phyloP scores from a whole-genome alignment of 2,329 filamentous ascomycete species.

The Rutstroemia sydowiana region DNA sequence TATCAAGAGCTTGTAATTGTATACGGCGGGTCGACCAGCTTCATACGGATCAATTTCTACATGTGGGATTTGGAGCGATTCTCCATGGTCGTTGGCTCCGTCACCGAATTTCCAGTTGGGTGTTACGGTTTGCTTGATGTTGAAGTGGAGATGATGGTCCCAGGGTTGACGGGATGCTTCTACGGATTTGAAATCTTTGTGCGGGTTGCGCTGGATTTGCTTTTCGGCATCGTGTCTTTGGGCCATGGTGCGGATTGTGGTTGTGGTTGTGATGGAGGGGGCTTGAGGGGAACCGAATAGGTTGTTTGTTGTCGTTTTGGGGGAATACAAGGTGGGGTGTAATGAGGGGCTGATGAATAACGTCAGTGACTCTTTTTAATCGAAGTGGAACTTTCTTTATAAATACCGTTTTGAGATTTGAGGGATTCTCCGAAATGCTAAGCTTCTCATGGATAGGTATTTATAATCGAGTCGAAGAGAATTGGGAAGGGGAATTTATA shows the following conservation, averaged over 20 bases:
- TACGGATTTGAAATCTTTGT: conserved; percentile 68
- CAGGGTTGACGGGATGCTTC: conserved; percentile 60
- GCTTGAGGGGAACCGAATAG: too few relatives aligned
- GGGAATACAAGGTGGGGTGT: neutral
- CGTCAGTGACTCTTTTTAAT: neutral
- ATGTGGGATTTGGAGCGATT: conserved; percentile 47
- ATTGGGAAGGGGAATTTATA: neutral
- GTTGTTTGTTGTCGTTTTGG: neutral
- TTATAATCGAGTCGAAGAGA: neutral
- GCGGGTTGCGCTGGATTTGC: conserved; percentile 51
- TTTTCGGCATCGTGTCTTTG: conserved; percentile 25
- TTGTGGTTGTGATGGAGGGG: conserved; percentile 9
- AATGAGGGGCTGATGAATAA: neutral
- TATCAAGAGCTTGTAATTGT: conserved; percentile 92
- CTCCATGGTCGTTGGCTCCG: conserved; percentile 50
- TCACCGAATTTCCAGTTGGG: conserved; percentile 59
- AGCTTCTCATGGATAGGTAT: neutral
- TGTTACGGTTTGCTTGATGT: conserved; percentile 54
- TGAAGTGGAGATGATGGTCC: conserved; percentile 41
- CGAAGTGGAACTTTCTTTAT: neutral
- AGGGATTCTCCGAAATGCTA: neutral
- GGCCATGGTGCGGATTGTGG: conserved; percentile 13
- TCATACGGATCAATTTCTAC: conserved; percentile 76
- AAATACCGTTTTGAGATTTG: neutral
- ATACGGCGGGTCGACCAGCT: conserved; percentile 54